A percentile compares a stretch with the other conserved stretches of the same genome.
Evolutionary conservation across 106 monocot genomes (phyloP).

Genomic region (Posidonia australis): DNA sequence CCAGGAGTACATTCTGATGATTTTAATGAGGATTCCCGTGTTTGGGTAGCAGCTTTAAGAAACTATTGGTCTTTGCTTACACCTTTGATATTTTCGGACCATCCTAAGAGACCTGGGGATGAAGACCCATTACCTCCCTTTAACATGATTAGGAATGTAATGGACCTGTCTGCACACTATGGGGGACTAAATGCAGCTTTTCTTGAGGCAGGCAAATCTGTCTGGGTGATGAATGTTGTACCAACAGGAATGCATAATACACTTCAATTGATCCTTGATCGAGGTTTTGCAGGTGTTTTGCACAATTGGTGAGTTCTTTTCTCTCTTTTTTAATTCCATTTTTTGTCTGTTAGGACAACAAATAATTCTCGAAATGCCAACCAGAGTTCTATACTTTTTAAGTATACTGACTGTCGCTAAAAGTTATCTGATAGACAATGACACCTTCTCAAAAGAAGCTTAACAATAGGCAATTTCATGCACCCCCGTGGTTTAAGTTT

Average conservation of each 20-base stretch:
- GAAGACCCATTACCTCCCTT: constrained; percentile 31
- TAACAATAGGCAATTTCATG: too few relatives aligned
- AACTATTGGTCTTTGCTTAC: constrained; percentile 34
- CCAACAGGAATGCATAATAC: constrained; percentile 16
- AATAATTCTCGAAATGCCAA: not conserved
- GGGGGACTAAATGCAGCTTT: constrained; percentile 28
- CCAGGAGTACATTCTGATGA: constrained; percentile 18
- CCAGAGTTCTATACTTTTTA: too few relatives aligned
- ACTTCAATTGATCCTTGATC: constrained; percentile 26
- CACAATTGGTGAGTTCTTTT: constrained; percentile 23
- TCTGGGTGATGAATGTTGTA: constrained; percentile 39
- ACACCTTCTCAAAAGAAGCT: too few relatives aligned
- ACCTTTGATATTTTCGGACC: constrained; percentile 36
- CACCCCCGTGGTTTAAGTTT: too few relatives aligned
- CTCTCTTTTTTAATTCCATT: not conserved
- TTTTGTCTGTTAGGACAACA: not conserved
- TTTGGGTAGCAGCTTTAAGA: constrained; percentile 14
- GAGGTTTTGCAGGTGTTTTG: constrained; percentile 27
- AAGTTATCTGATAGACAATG: too few relatives aligned
- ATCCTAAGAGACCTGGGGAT: constrained; percentile 33
- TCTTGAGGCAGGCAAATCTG: constrained; percentile 18
- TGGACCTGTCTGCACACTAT: constrained; percentile 32
- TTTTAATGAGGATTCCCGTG: constrained; percentile 23
- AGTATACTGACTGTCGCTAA: too few relatives aligned
- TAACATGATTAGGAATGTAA: constrained; percentile 31